These are phyloP conservation scores for Penicillium sclerotigenum DNA, from an alignment of 2,329 filamentous ascomycete genomes.

Conservation along the genomic window DNA sequence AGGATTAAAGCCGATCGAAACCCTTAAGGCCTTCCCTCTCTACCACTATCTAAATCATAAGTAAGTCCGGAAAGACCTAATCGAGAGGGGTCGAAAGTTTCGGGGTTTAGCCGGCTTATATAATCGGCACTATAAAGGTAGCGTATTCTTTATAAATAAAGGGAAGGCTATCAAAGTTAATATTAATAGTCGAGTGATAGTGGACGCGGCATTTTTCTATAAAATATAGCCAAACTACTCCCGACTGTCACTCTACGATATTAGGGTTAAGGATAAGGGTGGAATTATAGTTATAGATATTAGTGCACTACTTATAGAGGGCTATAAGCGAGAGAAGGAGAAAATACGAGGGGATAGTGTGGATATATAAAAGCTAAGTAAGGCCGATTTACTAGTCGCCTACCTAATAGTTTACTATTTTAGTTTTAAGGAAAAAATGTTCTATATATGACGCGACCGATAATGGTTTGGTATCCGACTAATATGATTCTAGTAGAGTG, in stretches of 20 bases:
- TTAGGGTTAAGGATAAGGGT: slow-evolving; percentile 10
- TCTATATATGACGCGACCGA: slow-evolving; percentile 17
- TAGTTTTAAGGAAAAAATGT: slow-evolving; percentile 23
- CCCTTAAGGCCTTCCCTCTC: slow-evolving; percentile 33
- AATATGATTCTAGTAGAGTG: slow-evolving; percentile 15
- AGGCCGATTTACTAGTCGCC: slow-evolving; percentile 18
- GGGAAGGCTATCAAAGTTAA: slow-evolving; percentile 20
- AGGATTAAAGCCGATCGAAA: slow-evolving; percentile 29
- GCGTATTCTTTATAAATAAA: slow-evolving; percentile 33
- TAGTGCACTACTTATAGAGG: slow-evolving; percentile 7
- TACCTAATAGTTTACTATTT: slow-evolving; percentile 23
- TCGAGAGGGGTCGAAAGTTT: slow-evolving; percentile 30
- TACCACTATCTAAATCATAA: slow-evolving; percentile 24
- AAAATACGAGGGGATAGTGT: slow-evolving; percentile 12
- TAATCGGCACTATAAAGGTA: slow-evolving; percentile 31
- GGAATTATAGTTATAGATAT: slow-evolving; percentile 14
- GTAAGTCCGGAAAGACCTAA: slow-evolving; percentile 23
- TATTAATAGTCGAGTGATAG: slow-evolving; percentile 21
- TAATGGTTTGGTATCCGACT: background rate
- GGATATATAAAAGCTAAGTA: slow-evolving; percentile 9
- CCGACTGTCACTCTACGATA: slow-evolving; percentile 15
- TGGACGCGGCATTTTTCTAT: slow-evolving; percentile 23
- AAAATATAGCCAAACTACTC: slow-evolving; percentile 26
- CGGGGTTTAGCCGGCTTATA: slow-evolving; percentile 25
- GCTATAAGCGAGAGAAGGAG: slow-evolving; percentile 14